Base-by-base conservation (phyloP, 2,329 filamentous ascomycete genomes). In the Aspergillus arachidicola region DNA sequence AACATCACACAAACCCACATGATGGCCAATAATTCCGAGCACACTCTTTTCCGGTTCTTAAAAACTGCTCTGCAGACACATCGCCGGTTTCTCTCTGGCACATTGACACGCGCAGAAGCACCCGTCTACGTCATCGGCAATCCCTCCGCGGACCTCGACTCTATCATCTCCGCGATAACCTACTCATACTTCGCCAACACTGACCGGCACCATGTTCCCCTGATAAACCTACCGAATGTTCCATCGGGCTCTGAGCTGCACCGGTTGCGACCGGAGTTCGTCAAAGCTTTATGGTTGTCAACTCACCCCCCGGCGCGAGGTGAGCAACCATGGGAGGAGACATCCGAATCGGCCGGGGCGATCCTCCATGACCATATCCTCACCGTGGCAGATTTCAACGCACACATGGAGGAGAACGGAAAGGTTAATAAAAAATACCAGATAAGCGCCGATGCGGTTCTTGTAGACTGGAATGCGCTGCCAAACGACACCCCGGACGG, bases 131-230 rank as follows among this genome's bases (percentile, higher is more conserved):
- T 82, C 23, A 69, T 81, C 43, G 80, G 78, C 26, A 81, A 83
- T 59, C 75, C 78, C 16, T 80, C 80, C n/a, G 77, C 77, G 71
- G 87, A 89, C 72, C 82, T 89, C 60, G 87, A 89, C 76, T 89
- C 87, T 32, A 85, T 89, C 71, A 83, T 86, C 61, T 85, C 83
- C 61, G 85, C 86, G 9, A 78, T 89, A 41, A 72, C 88, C n/a
- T 88, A 86, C 71, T 84, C 87, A 41, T 89, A 88, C 73, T 80
- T 88, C 55, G 77, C 78, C 61, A 77, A 69, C 66, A 71, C 77
- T 46, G 72, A 79, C 54, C 69, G 73, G n/a, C 73, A 83, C 7
- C 83, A 87, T 69, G 78, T 89, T 10, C 87, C 87, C 5, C 67
- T 89, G 45, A 79, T 87, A 12, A 88, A 89, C 68, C 80, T 90